These are phyloP conservation scores for Metschnikowia similis DNA, from an alignment of 805 yeast genomes.

Conservation along the genomic window DNA sequence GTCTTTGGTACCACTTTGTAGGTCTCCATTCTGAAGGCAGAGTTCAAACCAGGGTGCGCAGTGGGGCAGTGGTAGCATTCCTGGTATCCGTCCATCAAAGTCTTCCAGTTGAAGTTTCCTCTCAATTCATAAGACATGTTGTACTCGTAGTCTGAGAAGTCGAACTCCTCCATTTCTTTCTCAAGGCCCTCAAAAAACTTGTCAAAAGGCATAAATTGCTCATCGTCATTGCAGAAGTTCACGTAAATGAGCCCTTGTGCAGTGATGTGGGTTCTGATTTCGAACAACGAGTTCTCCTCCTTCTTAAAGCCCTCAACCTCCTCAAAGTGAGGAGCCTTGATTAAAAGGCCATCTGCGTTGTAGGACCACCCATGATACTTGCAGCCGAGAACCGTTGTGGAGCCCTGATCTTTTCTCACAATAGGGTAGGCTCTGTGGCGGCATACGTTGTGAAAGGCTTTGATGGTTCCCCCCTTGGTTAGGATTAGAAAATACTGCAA, in stretches of 20 bases:
- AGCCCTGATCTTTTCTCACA: constrained; percentile 54
- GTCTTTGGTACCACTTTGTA: constrained; percentile 58
- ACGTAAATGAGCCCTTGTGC: constrained; percentile 55
- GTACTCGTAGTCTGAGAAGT: constrained; percentile 57
- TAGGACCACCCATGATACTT: constrained; percentile 66
- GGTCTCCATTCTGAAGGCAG: constrained; percentile 61
- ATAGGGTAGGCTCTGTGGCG: constrained; percentile 66
- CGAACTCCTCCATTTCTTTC: constrained; percentile 52
- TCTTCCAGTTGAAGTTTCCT: constrained; percentile 64
- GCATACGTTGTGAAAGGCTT: constrained; percentile 62
- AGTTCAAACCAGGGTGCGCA: constrained; percentile 57
- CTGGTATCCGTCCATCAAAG: constrained; percentile 64
- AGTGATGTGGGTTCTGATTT: constrained; percentile 51
- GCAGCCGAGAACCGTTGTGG: constrained; percentile 55
- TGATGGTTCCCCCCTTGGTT: constrained; percentile 46
- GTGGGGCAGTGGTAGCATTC: constrained; percentile 69
- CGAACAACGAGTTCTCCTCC: constrained; percentile 51
- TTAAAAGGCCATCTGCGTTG: constrained; percentile 54
- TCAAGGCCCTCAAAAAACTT: constrained; percentile 50
- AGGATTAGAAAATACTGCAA: constrained; percentile 53
- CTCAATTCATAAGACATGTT: constrained; percentile 62
- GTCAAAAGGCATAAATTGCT: constrained; percentile 45
- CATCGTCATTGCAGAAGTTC: constrained; percentile 45
- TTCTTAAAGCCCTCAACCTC: constrained; percentile 55
- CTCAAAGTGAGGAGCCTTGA: constrained; percentile 61